Evolutionary conservation across 2,329 filamentous ascomycete genomes (phyloP).

Genomic region (Cryphonectria japonica): DNA sequence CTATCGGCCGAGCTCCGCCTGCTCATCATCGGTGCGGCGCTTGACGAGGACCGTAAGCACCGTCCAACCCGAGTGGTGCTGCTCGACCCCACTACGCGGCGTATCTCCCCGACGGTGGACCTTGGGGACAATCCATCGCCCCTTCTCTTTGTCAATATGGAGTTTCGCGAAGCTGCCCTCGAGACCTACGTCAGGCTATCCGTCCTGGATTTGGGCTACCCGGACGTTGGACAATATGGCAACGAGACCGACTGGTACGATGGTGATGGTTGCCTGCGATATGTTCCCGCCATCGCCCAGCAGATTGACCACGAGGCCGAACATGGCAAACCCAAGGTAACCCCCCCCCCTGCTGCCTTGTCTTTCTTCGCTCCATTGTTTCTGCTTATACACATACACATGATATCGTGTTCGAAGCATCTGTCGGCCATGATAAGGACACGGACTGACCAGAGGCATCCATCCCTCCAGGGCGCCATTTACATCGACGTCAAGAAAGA

Average conservation of each 20-base stretch:
- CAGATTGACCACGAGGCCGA: slow-evolving; percentile 1
- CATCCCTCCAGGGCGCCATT: slow-evolving; percentile 7
- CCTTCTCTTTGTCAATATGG: slow-evolving; percentile 11
- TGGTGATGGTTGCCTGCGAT: not conserved
- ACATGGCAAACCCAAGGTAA: not conserved
- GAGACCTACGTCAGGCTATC: slow-evolving; percentile 8
- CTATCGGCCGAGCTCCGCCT: slow-evolving; percentile 19
- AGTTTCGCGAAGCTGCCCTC: slow-evolving; percentile 12
- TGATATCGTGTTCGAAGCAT: not conserved
- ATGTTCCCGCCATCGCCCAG: not conserved
- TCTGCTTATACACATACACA: not conserved
- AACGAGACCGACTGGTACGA: not conserved
- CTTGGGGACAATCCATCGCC: slow-evolving; percentile 2
- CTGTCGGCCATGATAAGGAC: not conserved
- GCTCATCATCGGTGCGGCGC: slow-evolving; percentile 11
- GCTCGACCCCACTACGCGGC: slow-evolving; percentile 9
- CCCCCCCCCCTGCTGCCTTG: too few relatives aligned
- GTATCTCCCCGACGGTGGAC: slow-evolving; percentile 15
- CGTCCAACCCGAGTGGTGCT: slow-evolving; percentile 8
- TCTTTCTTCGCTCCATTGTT: not conserved
- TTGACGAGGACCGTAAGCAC: slow-evolving; percentile 8
- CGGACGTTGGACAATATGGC: not conserved
- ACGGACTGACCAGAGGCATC: not conserved
- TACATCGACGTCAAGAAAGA: slow-evolving; percentile 16
- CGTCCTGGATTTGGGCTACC: not conserved